phyloP scores from a whole-genome alignment of 1,139 yeast genomes.

The Arxiozyma heterogenica region DNA sequence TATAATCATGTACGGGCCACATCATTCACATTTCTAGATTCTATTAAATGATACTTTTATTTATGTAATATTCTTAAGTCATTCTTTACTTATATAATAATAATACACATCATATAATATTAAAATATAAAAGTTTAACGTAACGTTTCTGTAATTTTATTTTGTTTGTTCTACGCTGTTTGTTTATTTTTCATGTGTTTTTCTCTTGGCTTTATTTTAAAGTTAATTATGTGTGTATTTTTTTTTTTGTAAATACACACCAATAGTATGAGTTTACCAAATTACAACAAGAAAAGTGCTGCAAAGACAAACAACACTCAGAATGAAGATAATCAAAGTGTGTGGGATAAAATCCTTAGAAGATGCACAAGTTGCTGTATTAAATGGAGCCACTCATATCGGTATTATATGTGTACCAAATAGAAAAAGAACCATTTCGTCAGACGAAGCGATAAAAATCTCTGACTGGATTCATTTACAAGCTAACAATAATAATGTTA shows the following conservation, averaged over 20 bases:
- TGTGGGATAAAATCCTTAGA: slow-evolving; percentile 69
- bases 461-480: slow-evolving; percentile 31
- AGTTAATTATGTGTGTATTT: too few relatives aligned
- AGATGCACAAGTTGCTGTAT: slow-evolving; percentile 63
- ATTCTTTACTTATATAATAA: background rate
- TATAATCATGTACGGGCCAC: background rate
- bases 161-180: background rate
- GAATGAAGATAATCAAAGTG: slow-evolving; percentile 43
- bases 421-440: slow-evolving; percentile 59
- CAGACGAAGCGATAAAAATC: slow-evolving; percentile 46
- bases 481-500: slow-evolving; percentile 4
- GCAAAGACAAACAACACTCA: background rate
- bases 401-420: slow-evolving; percentile 87
- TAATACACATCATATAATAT: background rate
- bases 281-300: too few relatives aligned
- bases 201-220: too few relatives aligned
- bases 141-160: background rate
- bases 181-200: background rate
- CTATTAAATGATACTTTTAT: slow-evolving; percentile 1
- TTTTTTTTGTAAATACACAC: background rate
- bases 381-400: slow-evolving; percentile 60
- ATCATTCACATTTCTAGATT: background rate
- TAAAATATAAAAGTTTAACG: background rate
- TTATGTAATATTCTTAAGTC: slow-evolving; percentile 2
- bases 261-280: too few relatives aligned